These are phyloP conservation scores for Scleromitrula shiraiana DNA, from an alignment of 2,329 filamentous ascomycete genomes.

Conservation along the genomic window DNA sequence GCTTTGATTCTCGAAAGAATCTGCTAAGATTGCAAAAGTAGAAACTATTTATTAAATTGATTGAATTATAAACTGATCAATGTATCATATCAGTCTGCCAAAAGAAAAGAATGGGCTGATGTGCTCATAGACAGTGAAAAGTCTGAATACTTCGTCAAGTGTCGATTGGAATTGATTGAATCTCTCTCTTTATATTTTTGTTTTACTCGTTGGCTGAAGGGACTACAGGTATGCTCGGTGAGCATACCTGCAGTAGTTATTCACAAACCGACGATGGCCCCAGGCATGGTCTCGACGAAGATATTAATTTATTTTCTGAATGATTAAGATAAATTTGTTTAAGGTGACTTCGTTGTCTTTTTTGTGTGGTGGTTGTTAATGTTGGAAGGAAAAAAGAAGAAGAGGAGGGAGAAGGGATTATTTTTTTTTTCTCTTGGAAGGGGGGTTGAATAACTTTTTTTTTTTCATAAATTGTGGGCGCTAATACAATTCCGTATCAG, in stretches of 20 bases:
- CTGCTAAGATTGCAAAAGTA: too few relatives aligned
- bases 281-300: conserved; percentile 71
- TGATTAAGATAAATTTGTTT: conserved; percentile 30
- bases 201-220: conserved; percentile 67
- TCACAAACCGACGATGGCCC: conserved; percentile 87
- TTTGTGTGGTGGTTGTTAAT: conserved; percentile 22
- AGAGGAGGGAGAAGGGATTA: conserved; percentile 6
- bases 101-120: conserved; percentile 12
- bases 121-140: conserved; percentile 35
- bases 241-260: conserved; percentile 68
- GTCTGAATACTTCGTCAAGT: conserved; percentile 61
- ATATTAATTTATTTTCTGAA: conserved; percentile 27
- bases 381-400: conserved; percentile 19
- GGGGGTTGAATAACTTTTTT: too few relatives aligned
- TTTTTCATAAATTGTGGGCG: conserved; percentile 1
- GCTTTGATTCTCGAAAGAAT: too few relatives aligned
- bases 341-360: conserved; percentile 62
- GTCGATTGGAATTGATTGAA: conserved; percentile 50
- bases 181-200: too few relatives aligned
- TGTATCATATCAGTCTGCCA: conserved; percentile 11
- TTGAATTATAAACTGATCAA: conserved; percentile 31
- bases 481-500: background rate
- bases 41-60: conserved; percentile 23
- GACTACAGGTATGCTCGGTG: conserved; percentile 61
- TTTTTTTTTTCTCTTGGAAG: conserved; percentile 17